Percentiles rank a stretch among this genome's conserved stretches.
Conservation (phyloP, 2,329 filamentous ascomycete genomes). For the Paraphoma chrysanthemicola region DNA sequence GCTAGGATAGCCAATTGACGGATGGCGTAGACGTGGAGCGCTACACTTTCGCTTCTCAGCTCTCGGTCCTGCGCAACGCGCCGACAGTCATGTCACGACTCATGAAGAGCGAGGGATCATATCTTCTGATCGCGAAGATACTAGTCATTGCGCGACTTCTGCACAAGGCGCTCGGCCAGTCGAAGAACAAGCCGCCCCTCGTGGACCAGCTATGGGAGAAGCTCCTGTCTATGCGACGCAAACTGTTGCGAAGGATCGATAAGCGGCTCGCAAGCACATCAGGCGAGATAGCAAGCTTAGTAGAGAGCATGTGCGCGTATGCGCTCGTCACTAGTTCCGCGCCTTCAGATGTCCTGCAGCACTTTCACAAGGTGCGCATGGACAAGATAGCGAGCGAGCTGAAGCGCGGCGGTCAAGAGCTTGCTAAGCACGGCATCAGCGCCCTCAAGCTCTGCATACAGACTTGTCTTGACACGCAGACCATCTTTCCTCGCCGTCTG, state of each 20-base stretch:
- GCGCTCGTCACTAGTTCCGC: constrained; percentile 82
- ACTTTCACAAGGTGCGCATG: constrained; percentile 77
- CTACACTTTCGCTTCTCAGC: constrained; percentile 61
- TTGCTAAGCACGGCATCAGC: constrained; percentile 63
- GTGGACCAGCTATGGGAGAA: constrained; percentile 70
- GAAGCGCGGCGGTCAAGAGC: constrained; percentile 55
- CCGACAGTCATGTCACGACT: constrained; percentile 61
- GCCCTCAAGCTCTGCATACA: constrained; percentile 76
- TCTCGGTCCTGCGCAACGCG: constrained; percentile 65
- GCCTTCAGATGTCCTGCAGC: constrained; percentile 76
- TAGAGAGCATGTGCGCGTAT: constrained; percentile 81
- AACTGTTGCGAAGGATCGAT: constrained; percentile 71
- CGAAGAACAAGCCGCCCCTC: constrained; percentile 55
- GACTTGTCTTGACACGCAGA: constrained; percentile 79
- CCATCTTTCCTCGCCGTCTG: constrained; percentile 75
- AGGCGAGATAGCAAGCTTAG: constrained; percentile 57
- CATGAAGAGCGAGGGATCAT: constrained; percentile 58
- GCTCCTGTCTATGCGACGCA: constrained; percentile 67
- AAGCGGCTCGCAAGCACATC: constrained; percentile 51
- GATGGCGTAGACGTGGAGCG: constrained; percentile 48
- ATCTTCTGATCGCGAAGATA: constrained; percentile 66
- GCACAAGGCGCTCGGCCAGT: constrained; percentile 72
- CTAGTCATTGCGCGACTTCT: constrained; percentile 78
- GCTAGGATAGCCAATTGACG: constrained; percentile 20
- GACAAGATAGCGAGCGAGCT: constrained; percentile 72